A percentile compares a stretch with the other conserved stretches of the same genome.
These are phyloP conservation scores for Pseudotulostoma volvatum DNA, from an alignment of 495 filamentous ascomycete genomes.

Conservation along the genomic window DNA sequence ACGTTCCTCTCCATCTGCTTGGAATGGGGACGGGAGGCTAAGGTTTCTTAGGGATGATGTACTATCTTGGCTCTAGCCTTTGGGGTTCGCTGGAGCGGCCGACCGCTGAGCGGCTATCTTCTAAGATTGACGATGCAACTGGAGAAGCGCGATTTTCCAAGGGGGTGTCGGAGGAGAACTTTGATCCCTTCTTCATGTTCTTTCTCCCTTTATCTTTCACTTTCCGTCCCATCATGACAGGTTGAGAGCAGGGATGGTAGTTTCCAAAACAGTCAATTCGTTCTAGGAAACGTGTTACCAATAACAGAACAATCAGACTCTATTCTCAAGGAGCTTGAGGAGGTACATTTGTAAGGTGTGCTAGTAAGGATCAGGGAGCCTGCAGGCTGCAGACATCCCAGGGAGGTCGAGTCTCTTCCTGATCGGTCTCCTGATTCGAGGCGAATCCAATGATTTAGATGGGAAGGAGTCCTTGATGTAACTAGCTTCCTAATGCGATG, in stretches of 20 bases:
- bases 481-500: too few relatives aligned
- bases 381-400: too few relatives aligned
- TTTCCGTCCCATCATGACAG: constrained; percentile 23
- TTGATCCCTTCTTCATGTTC: not conserved
- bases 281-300: constrained; percentile 29
- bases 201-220: constrained; percentile 15
- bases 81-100: too few relatives aligned
- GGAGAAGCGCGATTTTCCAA: not conserved
- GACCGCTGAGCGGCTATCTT: not conserved
- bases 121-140: not conserved
- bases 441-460: not conserved
- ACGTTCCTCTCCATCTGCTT: too few relatives aligned
- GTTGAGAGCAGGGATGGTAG: constrained; percentile 15
- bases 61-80: too few relatives aligned
- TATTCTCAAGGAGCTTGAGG: too few relatives aligned
- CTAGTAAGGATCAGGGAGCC: too few relatives aligned
- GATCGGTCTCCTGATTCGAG: too few relatives aligned
- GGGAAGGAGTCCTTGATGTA: not conserved
- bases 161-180: not conserved
- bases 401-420: not conserved
- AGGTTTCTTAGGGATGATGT: not conserved
- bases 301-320: constrained; percentile 5
- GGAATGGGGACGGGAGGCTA: too few relatives aligned
- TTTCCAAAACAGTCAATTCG: constrained; percentile 20
- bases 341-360: too few relatives aligned